Evolutionary conservation across 2,329 filamentous ascomycete genomes (phyloP), one percentile per base, ranked within the genome.

Genomic region (Penicillium sp.): DNA sequence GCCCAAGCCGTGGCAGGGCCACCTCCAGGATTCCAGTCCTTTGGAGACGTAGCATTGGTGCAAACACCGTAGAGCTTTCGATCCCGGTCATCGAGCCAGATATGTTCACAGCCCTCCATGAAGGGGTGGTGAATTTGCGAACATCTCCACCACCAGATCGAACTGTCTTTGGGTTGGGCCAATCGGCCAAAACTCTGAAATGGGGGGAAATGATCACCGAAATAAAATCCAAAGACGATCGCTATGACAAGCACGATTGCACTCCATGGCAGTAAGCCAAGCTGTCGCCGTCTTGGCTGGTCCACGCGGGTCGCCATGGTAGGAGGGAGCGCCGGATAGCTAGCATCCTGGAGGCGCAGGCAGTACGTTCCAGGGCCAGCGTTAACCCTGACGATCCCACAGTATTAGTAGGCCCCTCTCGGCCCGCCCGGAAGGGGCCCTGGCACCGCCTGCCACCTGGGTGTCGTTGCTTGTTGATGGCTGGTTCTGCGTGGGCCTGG

Each of bases 31-130:
- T 44, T 43, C 51, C 50, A 44, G 22, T 47, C 27, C 9, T 16
- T 33, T n/a, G 37, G 51, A 18, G 37, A 44, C 13, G 36, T 37
- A 37, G 33, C n/a, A 16, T 51, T 55, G n/a, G 56, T 47, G 33
- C 56, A 58, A 5, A 46, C 10, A 7, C 44, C 56, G 16, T 58
- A 58, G 10, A 54, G 37, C 37, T 51, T 58, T 37, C 56, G 51
- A 11, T 31, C 50, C 18, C 19, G 13, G 14, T 53, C 10, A 27
- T 55, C 56, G 11, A 58, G 37, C 56, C 51, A 58, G 18, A 58
- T 36, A 36, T 58, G 46, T 40, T 55, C 56, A 51, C 56, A 58
- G 11, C 56, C 56, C 24, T 50, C 56, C 50, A 58, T 50, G 27
- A 58, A 46, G 19, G 50, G 56, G 39, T 58, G 51, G 16, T 50